phyloP scores from a whole-genome alignment of 768 basidiomycete species.

The Paxillus involutus region DNA sequence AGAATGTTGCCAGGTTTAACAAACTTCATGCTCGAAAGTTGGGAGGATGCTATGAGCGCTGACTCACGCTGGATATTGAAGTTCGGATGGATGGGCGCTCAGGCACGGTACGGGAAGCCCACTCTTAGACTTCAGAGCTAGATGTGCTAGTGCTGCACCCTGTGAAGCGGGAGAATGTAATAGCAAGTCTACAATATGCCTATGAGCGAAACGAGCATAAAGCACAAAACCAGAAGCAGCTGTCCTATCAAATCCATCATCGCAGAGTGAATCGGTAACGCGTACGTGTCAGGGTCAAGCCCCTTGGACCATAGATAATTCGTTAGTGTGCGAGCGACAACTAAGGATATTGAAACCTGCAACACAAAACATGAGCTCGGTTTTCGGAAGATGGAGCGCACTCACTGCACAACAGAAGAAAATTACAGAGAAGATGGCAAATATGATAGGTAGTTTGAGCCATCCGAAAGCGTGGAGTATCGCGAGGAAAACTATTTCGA shows the following conservation, averaged over 20 bases:
- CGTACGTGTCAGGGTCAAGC: slow-evolving; percentile 90
- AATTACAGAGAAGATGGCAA: slow-evolving; percentile 62
- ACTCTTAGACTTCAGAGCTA: too few species aligned
- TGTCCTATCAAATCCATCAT: slow-evolving; percentile 86
- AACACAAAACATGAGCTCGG: not conserved
- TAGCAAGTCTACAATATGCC: slow-evolving; percentile 26
- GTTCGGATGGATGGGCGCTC: too few species aligned
- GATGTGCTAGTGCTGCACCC: too few species aligned
- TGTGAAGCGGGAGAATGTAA: not conserved
- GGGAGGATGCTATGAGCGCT: too few species aligned
- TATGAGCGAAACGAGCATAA: slow-evolving; percentile 57
- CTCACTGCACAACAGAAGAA: slow-evolving; percentile 81
- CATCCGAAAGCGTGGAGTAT: slow-evolving; percentile 71
- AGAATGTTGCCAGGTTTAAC: too few species aligned
- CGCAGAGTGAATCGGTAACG: slow-evolving; percentile 89
- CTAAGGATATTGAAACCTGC: slow-evolving; percentile 71
- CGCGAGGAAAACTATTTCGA: slow-evolving; percentile 72
- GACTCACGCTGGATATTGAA: too few species aligned
- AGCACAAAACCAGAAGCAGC: slow-evolving; percentile 73
- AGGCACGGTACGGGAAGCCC: too few species aligned
- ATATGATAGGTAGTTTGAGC: slow-evolving; percentile 69
- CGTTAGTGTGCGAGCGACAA: slow-evolving; percentile 66
- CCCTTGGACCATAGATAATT: slow-evolving; percentile 74
- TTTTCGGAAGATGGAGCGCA: slow-evolving; percentile 15
- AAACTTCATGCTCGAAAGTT: too few species aligned